A percentile compares a stretch with the other conserved stretches of the same genome.
Evolutionary conservation across 2,329 filamentous ascomycete genomes (phyloP).

Genomic region (Madurella mycetomatis): DNA sequence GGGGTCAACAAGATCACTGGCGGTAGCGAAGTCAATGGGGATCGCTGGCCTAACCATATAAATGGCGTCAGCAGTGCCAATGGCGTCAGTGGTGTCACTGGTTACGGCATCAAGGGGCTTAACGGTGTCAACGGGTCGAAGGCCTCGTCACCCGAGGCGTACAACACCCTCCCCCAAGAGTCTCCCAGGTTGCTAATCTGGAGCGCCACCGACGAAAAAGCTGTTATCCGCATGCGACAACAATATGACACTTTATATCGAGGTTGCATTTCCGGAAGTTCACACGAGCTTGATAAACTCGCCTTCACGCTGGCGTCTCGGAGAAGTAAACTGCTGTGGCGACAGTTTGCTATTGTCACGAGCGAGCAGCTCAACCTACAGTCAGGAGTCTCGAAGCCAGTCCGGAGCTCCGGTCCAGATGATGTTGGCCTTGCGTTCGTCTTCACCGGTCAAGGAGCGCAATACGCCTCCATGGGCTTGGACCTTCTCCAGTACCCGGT

Average conservation of each 20-base stretch:
- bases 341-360: neutral
- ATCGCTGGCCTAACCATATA: too few species aligned
- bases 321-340: neutral
- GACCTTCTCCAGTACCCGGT: constrained; percentile 23
- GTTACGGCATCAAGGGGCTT: too few species aligned
- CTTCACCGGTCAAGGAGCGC: constrained; percentile 22
- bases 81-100: too few species aligned
- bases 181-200: neutral
- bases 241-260: neutral
- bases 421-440: constrained; percentile 4
- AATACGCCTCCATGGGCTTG: constrained; percentile 23
- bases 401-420: neutral
- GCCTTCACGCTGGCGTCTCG: neutral
- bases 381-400: too few species aligned
- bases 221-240: neutral
- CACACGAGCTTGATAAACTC: neutral
- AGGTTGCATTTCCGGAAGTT: neutral
- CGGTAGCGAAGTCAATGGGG: too few species aligned
- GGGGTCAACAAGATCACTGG: neutral
- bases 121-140: neutral
- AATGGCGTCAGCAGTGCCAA: too few species aligned
- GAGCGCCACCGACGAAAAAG: neutral
- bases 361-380: too few species aligned
- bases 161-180: neutral
- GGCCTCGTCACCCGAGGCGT: too few species aligned